These are phyloP conservation scores for Fusarium napiforme DNA, from an alignment of 2,329 filamentous ascomycete genomes.

Conservation along the genomic window DNA sequence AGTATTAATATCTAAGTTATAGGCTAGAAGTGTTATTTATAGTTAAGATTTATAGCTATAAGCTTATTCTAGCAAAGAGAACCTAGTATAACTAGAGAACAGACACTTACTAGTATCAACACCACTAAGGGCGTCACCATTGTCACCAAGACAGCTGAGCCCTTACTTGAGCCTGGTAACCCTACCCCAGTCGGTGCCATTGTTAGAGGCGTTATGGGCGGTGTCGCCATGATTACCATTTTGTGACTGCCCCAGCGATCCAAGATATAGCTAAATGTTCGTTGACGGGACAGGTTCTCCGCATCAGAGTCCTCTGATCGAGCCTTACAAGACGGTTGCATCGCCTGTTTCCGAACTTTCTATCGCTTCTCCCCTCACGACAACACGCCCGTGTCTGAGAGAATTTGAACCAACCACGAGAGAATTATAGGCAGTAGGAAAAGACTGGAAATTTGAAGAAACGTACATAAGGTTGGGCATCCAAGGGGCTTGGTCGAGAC, in stretches of 20 bases:
- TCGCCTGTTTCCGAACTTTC: not conserved
- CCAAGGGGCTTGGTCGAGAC: not conserved
- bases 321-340: not conserved
- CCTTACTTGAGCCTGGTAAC: not conserved
- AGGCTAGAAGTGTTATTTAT: no score
- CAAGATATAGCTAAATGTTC: not conserved
- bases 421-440: not conserved
- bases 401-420: no score
- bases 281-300: not conserved
- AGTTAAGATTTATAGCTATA: no score
- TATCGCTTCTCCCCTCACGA: not conserved
- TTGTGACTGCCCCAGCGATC: not conserved
- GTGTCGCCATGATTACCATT: not conserved
- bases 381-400: not conserved
- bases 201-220: not conserved
- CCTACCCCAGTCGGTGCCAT: not conserved
- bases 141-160: not conserved
- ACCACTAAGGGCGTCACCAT: not conserved
- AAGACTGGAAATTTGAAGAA: fast-evolving
- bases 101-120: not conserved
- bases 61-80: no score
- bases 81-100: not conserved
- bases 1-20: no score
- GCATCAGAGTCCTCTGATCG: not conserved
- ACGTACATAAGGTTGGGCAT: not conserved